Conservation (phyloP, 441 rosid species). For the Erodium trifolium region DNA sequence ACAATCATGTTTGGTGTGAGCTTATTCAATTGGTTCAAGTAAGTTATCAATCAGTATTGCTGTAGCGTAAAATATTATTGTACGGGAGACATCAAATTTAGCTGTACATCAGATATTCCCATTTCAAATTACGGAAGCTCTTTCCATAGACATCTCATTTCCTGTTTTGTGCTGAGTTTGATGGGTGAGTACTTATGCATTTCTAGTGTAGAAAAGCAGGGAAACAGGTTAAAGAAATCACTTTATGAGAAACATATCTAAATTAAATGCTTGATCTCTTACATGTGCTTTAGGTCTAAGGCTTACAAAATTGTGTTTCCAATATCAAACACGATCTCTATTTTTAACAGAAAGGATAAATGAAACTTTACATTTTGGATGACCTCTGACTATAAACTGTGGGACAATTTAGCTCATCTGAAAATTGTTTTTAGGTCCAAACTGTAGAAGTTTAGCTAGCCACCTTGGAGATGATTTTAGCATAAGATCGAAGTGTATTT, state of each 20-base stretch:
- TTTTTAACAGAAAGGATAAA: neutral
- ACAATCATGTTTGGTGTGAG: slow-evolving; percentile 80
- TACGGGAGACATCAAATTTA: neutral
- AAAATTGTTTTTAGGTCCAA: neutral
- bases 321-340: neutral
- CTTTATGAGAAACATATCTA: neutral
- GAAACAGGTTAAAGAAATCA: neutral
- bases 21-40: slow-evolving; percentile 98
- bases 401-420: neutral
- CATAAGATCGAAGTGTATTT: neutral
- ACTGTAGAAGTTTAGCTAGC: neutral
- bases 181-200: neutral
- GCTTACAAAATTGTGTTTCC: neutral
- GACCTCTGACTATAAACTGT: neutral
- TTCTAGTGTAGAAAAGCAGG: slow-evolving; percentile 3
- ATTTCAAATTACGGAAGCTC: neutral
- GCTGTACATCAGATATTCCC: neutral
- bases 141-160: slow-evolving; percentile 3
- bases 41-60: slow-evolving; percentile 33
- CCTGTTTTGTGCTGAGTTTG: neutral
- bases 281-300: neutral
- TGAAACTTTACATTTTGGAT: neutral
- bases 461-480: neutral
- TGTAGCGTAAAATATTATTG: neutral
- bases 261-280: neutral